Base-by-base conservation (phyloP, 768 basidiomycete species). In the Kwoniella sp. region DNA sequence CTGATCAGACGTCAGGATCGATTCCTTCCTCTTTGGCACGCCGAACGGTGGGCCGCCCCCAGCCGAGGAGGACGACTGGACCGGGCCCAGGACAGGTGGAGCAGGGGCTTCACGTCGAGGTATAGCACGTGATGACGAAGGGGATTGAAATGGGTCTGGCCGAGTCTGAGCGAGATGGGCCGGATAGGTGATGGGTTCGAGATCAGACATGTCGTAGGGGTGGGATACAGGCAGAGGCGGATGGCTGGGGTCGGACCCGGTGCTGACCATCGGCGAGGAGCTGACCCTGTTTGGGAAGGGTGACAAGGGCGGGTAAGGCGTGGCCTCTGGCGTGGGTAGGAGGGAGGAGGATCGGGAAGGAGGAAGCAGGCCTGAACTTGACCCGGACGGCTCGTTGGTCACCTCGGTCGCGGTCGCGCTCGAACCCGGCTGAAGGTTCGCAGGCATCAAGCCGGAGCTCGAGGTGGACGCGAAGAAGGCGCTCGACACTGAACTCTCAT, bases 171-270 rank as follows among this genome's bases (percentile, higher is more conserved):
- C 61, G 7, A 63, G 41, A 46, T 56, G 50, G 10, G 51, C n/a
- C 10, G 61, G 61, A 34, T 63, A 63, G 0, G 53, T 56, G 25
- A 59, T 63, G 5, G 61, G 53, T 40, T 59, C 61, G 12, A 63
- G 45, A 50, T 57, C 39, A 20, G 32, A 31, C n/a, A 28, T 32
- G 12, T 42, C 25, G 41, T 12, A 15, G 48, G 42, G 3, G 46
- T 19, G 25, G 36, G 19, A 19, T n/a, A n/a, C n/a, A n/a, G n/a
- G n/a, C n/a, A n/a, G n/a, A n/a, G n/a, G n/a, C n/a, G n/a, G n/a
- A n/a, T n/a, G n/a, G 41, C 19, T 38, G n/a, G 6, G 29, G 27
- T 22, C 37, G 26, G 31, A 17, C 25, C 17, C 17, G 14, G 23
- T 49, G 19, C 7, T 31, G 14, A 25, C 25, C 46, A 54, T 54